Conservation (phyloP, 345 rosid species). For the Nephelium lappaceum region DNA sequence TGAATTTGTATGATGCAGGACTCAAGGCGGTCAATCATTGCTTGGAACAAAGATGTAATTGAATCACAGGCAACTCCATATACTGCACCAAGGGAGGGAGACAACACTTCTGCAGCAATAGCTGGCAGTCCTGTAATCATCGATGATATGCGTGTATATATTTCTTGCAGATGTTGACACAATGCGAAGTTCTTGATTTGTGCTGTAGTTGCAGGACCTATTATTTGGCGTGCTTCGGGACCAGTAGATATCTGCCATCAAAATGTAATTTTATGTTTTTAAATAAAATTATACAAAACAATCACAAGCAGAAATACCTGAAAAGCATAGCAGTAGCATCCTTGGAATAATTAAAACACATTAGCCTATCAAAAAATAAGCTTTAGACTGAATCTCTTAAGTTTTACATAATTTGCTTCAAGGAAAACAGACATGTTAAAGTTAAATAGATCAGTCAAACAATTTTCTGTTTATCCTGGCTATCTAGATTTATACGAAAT, state of each 20-base stretch:
- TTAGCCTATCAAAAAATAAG: conserved; percentile 1
- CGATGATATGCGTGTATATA: conserved; percentile 73
- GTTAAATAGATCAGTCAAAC: background rate
- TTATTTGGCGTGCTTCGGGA: conserved; percentile 88
- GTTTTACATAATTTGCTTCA: background rate
- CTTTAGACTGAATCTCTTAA: conserved; percentile 3
- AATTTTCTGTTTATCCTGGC: background rate
- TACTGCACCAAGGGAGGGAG: conserved; percentile 71
- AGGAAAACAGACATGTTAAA: background rate
- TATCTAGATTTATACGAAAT: background rate
- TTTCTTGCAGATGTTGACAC: conserved; percentile 91
- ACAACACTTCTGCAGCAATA: conserved; percentile 78
- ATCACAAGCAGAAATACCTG: background rate
- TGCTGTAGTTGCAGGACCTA: conserved; percentile 82
- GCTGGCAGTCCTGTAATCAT: conserved; percentile 70
- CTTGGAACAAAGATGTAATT: conserved; percentile 85
- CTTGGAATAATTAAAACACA: background rate
- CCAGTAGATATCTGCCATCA: conserved; percentile 90
- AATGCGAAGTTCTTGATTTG: conserved; percentile 87
- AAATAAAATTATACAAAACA: background rate
- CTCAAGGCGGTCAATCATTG: conserved; percentile 88
- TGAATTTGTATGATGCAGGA: conserved; percentile 93
- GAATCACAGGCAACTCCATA: conserved; percentile 91
- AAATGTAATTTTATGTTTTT: conserved; percentile 17
- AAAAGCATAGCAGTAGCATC: conserved; percentile 8